Base-by-base conservation (phyloP, 2,329 filamentous ascomycete species). In the Aspergillus sp. region DNA sequence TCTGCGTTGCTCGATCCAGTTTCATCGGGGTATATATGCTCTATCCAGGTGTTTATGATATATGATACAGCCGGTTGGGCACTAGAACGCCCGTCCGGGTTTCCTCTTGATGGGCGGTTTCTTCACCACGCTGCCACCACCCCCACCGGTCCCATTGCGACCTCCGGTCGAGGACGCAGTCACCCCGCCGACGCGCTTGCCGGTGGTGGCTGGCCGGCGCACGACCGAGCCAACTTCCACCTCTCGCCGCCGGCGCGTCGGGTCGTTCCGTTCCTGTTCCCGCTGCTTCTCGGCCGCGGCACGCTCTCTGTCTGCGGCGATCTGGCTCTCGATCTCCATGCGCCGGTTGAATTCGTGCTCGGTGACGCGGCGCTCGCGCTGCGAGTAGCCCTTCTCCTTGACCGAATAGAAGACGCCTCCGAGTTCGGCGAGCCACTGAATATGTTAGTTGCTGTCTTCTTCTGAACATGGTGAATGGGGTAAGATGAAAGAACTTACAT, bases 361-460 rank as follows among this genome's bases (percentile, higher is more conserved):
- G 0, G 88, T 93, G 45, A 96, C 84, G 49, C 89, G 83, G 73
- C 91, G 93, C 64, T 96, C 89, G 22, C 89, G 81, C 11, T 87
- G 85, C 13, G 89, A 95, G 68, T 95, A 99, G 1, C 93, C 94
- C 73, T 99, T 99, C 74, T 97, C 93, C 75, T 96, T 96, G 66
- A 99, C 83, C 1, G 88, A 94, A 73, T 97, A 99, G 72, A 99
- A 99, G 0, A 99, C 94, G 1, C 92, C 94, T 32, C 95, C 94
- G 5, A 99, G 79, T 68, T 99, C 94, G 6, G 94, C 94, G 38
- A 99, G 83, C 94, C 94, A 99, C 72, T 75, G 45, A 32, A 24
- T 7, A 14, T 56, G 48, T 52, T 50, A 51, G 35, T 24, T 22
- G 22, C 24, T 16, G 1, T 41, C 45, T 42, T 41, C 45, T 42